These are phyloP conservation scores for Vaccinium macrocarpon DNA, from an alignment of 148 eudicot species.

Conservation along the genomic window DNA sequence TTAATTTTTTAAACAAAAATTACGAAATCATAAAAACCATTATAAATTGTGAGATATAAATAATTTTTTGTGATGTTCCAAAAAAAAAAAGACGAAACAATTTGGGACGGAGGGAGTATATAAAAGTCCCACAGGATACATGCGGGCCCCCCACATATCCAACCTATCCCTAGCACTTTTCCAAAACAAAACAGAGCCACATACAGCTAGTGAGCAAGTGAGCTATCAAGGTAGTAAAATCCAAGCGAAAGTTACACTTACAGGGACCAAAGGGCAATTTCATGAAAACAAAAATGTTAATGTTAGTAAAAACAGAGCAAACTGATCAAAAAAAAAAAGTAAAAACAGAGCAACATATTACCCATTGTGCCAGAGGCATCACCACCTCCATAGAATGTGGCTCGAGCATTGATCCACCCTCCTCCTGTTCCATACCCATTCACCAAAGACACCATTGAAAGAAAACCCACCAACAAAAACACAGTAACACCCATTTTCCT, in stretches of 20 bases:
- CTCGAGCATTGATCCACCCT: constrained; percentile 76
- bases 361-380: constrained; percentile 84
- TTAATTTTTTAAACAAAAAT: too few relatives aligned
- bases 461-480: constrained; percentile 39
- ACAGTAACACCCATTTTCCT: constrained; percentile 51
- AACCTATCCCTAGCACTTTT: too few relatives aligned
- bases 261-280: constrained; percentile 9
- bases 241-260: background rate
- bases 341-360: constrained; percentile 11
- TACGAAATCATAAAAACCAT: too few relatives aligned
- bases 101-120: too few relatives aligned
- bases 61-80: too few relatives aligned
- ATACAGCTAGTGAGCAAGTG: too few relatives aligned
- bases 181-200: too few relatives aligned
- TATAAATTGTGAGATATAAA: too few relatives aligned
- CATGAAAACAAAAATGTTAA: background rate
- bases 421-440: constrained; percentile 31
- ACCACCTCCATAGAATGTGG: constrained; percentile 73
- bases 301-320: background rate
- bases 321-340: too few relatives aligned
- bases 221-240: background rate
- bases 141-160: too few relatives aligned
- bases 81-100: too few relatives aligned
- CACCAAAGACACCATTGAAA: constrained; percentile 38
- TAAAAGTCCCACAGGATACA: too few relatives aligned